Conservation (phyloP, 352 stramenopile species). For the Phytophthora litchii region DNA sequence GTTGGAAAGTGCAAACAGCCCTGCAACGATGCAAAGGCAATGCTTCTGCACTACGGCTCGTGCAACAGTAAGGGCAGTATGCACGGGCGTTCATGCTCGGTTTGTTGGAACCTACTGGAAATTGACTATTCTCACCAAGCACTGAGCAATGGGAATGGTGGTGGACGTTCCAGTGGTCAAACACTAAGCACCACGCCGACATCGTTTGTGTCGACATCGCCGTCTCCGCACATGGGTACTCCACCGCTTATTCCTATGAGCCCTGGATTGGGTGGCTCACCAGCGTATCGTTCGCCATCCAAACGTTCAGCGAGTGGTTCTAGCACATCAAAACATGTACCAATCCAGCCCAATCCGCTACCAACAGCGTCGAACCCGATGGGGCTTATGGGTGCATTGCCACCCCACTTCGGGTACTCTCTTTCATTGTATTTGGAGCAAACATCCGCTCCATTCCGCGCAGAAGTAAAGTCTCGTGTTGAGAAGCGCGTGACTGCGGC, state of each 20-base stretch:
- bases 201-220: constrained; percentile 28
- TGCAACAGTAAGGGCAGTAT: constrained; percentile 54
- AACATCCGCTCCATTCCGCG: constrained; percentile 66
- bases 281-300: constrained; percentile 28
- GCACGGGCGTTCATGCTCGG: constrained; percentile 47
- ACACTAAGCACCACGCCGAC: constrained; percentile 26
- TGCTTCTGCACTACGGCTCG: constrained; percentile 72
- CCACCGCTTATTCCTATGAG: constrained; percentile 27
- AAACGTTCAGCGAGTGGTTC: constrained; percentile 21
- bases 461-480: constrained; percentile 72
- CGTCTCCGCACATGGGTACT: constrained; percentile 25
- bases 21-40: constrained; percentile 81
- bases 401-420: constrained; percentile 65
- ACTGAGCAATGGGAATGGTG: constrained; percentile 34
- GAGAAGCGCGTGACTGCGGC: constrained; percentile 79
- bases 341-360: constrained; percentile 82
- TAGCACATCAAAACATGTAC: constrained; percentile 52
- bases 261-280: constrained; percentile 23
- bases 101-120: constrained; percentile 70
- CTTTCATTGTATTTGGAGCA: constrained; percentile 80
- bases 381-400: constrained; percentile 58
- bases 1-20: constrained; percentile 70
- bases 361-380: constrained; percentile 76
- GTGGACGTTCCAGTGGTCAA: constrained; percentile 13
- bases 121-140: constrained; percentile 75